phyloP scores from a whole-genome alignment of 2,329 filamentous ascomycete genomes.

The Geosmithia flava region DNA sequence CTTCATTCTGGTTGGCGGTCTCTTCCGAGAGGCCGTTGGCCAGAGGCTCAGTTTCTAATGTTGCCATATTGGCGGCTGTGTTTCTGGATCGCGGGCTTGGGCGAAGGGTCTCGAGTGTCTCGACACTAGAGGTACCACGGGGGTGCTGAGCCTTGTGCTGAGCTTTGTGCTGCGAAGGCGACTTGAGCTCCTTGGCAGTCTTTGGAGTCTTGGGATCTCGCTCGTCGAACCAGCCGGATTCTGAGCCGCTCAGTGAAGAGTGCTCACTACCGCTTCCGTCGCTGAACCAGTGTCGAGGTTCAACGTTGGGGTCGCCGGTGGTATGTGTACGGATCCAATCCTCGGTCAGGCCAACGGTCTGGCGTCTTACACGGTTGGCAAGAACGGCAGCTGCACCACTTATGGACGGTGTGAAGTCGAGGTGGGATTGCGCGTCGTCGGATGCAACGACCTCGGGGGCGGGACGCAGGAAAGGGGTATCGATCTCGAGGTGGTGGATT shows the following conservation, averaged over 20 bases:
- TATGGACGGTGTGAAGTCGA: conserved; percentile 15
- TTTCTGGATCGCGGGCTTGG: conserved; percentile 14
- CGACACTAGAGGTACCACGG: conserved; percentile 39
- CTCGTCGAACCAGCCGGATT: conserved; percentile 39
- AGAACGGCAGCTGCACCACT: conserved; percentile 50
- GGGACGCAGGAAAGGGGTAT: conserved; percentile 49
- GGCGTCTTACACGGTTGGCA: conserved; percentile 48
- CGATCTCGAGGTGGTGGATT: conserved; percentile 48
- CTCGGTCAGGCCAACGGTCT: conserved; percentile 55
- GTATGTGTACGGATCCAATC: conserved; percentile 81
- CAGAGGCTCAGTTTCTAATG: conserved; percentile 14
- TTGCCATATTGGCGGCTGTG: conserved; percentile 15
- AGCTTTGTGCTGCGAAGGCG: conserved; percentile 7
- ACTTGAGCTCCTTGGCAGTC: conserved; percentile 14
- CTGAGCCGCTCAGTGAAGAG: conserved; percentile 60
- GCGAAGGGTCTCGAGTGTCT: conserved; percentile 46
- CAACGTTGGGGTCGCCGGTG: conserved; percentile 54
- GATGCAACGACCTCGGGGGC: conserved; percentile 30
- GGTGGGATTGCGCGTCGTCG: conserved; percentile 9
- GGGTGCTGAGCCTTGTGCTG: conserved; percentile 22
- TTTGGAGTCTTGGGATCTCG: conserved; percentile 34
- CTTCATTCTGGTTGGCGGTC: conserved; percentile 11
- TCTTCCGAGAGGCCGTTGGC: conserved; percentile 11
- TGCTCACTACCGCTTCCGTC: conserved; percentile 60
- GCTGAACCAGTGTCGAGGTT: conserved; percentile 73